Conservation (phyloP, 78 protist species). For the Chrysochromulina parva region DNA sequence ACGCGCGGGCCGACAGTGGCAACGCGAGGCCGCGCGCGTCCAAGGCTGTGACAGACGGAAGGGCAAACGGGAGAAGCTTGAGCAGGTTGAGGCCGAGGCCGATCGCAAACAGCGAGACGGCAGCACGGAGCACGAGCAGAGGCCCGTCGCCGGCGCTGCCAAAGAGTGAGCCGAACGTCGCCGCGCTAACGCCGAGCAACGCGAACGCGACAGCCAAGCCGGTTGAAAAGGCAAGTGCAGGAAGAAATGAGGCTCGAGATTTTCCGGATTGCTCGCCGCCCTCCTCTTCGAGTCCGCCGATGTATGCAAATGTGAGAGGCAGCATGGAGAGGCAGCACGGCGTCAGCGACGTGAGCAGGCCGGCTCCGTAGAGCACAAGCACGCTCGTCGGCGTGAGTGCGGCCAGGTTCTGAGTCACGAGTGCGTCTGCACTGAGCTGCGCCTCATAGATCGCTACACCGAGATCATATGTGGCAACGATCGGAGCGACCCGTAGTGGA, state of each 20-base stretch:
- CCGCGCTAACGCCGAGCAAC: neutral
- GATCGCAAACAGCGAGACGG: neutral
- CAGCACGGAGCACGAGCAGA: neutral
- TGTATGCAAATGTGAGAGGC: neutral
- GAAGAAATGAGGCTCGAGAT: neutral
- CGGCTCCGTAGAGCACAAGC: neutral
- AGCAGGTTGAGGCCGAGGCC: neutral
- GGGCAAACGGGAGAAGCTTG: neutral
- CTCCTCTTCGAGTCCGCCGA: neutral
- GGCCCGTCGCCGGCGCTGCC: neutral
- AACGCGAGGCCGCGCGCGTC: neutral
- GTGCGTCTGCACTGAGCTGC: neutral
- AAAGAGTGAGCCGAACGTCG: neutral
- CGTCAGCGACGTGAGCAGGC: conserved; percentile 5
- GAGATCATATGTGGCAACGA: too few species aligned
- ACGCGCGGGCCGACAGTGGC: neutral
- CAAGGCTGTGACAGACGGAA: neutral
- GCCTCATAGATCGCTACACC: neutral
- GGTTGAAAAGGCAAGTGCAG: neutral
- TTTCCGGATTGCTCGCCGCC: neutral
- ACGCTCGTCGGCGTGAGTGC: neutral
- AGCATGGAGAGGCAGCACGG: neutral
- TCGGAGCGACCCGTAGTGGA: too few species aligned
- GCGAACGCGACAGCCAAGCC: neutral
- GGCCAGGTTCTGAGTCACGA: neutral